These are phyloP conservation scores for Cytospora piceicola DNA, from an alignment of 2,329 filamentous ascomycete species.

Conservation along the genomic window DNA sequence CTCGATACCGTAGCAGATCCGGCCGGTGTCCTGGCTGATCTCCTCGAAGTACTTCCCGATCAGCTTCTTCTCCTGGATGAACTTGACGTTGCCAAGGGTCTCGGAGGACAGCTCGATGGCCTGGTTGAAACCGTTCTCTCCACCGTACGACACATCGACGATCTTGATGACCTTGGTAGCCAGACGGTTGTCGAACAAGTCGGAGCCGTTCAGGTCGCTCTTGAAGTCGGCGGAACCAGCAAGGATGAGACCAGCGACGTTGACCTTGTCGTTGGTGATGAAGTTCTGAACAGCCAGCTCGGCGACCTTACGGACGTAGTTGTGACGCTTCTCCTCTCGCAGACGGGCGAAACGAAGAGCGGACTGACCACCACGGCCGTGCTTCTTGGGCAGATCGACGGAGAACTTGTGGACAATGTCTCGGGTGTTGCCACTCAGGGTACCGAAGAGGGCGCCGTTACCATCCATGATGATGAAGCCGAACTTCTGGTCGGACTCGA, in stretches of 20 bases:
- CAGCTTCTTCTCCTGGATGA: constrained; percentile 99
- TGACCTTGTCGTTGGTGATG: constrained; percentile 97
- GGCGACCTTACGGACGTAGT: constrained; percentile 98
- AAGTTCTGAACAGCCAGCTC: constrained; percentile 98
- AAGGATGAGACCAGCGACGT: constrained; percentile 92
- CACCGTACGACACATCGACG: constrained; percentile 97
- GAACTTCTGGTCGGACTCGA: constrained; percentile 99
- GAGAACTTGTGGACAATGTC: constrained; percentile 98
- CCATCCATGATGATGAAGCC: constrained; percentile 99
- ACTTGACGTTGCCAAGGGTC: constrained; percentile 98
- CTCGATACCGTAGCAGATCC: constrained; percentile 96
- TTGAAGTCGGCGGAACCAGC: constrained; percentile 99
- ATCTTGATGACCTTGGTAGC: constrained; percentile 98
- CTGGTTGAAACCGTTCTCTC: constrained; percentile 99
- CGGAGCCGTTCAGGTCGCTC: constrained; percentile 96
- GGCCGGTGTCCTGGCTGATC: constrained; percentile 96
- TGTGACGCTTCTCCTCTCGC: constrained; percentile 98
- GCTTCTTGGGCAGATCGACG: constrained; percentile 99
- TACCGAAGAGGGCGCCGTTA: constrained; percentile 96
- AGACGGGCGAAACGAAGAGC: constrained; percentile 99
- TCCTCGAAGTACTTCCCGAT: constrained; percentile 99
- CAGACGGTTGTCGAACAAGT: constrained; percentile 93
- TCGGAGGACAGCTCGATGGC: constrained; percentile 94
- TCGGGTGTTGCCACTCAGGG: constrained; percentile 93
- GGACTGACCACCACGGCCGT: constrained; percentile 99